Evolutionary conservation across 2,329 filamentous ascomycete species (phyloP), one percentile per base, ranked within the genome.

Genomic region (Sarocladium strictum): DNA sequence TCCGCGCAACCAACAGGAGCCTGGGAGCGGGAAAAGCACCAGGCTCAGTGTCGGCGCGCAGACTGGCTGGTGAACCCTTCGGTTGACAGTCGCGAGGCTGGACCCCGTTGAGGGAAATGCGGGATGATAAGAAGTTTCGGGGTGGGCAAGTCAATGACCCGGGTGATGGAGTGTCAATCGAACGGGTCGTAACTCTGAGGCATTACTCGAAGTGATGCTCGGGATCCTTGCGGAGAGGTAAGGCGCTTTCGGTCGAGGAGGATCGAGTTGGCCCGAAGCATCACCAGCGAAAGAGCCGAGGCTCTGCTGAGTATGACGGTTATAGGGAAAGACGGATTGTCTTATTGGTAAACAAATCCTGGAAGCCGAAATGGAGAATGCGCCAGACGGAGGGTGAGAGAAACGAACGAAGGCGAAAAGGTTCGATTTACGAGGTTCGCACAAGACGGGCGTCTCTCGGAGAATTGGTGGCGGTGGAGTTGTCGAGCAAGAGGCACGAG

Each of bases 31-130:
- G 2, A 12, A 17, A 38, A 40, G 50, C 50, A 40, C 50, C 35
- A 32, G 35, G 50, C 50, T 53, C 50, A 53, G 50, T 27, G 19
- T 53, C 21, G 32, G 35, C 50, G 23, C 32, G 50, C 50, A 15
- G 24, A 21, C 32, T 38, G 33, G 50, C 35, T 40, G 50, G 10
- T n/a, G 27, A 51, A 23, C 17, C 27, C 24, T 7, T 29, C 11
- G 11, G 24, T 4, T 35, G 29, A 33, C 17, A n/a, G 43, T 23
- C 23, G n/a, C 3, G 19, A 21, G 47, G 29, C 47, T 15, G 24
- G 29, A 19, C 7, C 38, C 19, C 19, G 17, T 21, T 4, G 38
- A 43, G 38, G 23, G n/a, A 19, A 17, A 14, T 7, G 38, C 14
- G 17, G 19, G 38, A 14, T 14, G 17, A 38, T 11, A n/a, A 7